phyloP scores from a whole-genome alignment of 768 basidiomycete genomes.

The Collybiopsis luxurians region DNA sequence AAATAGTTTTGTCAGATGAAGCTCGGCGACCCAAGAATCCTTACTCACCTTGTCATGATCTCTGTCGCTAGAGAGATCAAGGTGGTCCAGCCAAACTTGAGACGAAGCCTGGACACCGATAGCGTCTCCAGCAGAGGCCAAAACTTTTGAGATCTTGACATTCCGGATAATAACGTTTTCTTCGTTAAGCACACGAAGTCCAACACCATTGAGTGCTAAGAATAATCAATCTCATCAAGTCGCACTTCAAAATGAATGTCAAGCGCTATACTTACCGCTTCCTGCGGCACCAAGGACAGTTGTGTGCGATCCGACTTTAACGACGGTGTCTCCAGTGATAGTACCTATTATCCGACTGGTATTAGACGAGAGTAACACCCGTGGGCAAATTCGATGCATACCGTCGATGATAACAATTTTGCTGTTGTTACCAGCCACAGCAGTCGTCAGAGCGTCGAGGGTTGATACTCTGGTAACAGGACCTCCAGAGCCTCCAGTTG shows the following conservation, averaged over 20 bases:
- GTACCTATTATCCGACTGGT: slow-evolving; percentile 24
- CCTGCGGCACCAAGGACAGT: slow-evolving; percentile 38
- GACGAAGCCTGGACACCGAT: slow-evolving; percentile 38
- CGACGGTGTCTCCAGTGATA: slow-evolving; percentile 40
- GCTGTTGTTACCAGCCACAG: slow-evolving; percentile 37
- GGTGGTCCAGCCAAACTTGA: slow-evolving; percentile 46
- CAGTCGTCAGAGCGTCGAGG: slow-evolving; percentile 37
- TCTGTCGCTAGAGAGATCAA: slow-evolving; percentile 41
- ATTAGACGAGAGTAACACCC: no score
- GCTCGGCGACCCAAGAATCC: neutral
- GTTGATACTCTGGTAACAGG: slow-evolving; percentile 40
- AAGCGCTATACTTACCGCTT: slow-evolving; percentile 26
- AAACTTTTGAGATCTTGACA: slow-evolving; percentile 46
- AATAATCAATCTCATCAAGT: neutral
- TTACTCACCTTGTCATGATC: slow-evolving; percentile 39
- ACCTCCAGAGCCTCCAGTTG: slow-evolving; percentile 43
- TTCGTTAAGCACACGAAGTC: slow-evolving; percentile 40
- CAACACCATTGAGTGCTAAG: slow-evolving; percentile 41
- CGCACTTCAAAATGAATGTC: neutral
- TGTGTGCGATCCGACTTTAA: slow-evolving; percentile 43
- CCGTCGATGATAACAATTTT: slow-evolving; percentile 46
- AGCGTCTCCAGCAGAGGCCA: slow-evolving; percentile 43
- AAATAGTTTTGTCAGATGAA: neutral
- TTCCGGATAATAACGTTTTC: slow-evolving; percentile 49
- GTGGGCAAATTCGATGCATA: slow-evolving; percentile 13